Base-by-base conservation (phyloP, 441 rosid species). In the Breynia disticha region DNA sequence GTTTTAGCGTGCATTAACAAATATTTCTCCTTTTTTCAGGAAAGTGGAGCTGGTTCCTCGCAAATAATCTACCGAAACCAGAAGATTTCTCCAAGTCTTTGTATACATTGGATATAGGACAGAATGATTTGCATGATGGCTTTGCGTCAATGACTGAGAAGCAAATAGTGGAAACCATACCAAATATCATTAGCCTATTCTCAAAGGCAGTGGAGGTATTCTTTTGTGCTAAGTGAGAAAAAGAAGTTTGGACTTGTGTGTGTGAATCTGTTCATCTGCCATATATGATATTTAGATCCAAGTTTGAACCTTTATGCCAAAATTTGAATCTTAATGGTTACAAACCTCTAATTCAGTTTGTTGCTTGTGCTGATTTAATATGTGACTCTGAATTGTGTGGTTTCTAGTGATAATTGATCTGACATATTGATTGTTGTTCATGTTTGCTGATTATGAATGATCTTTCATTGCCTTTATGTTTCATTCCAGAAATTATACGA, bases 401-500 rank as follows among this genome's bases (percentile, higher is more conserved):
- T 3, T 24, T 24, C 32, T 24, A 24, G 3, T 24, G 32, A 24
- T 24, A 24, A 24, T 24, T 24, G 32, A 24, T 2, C 4, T 24
- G 3, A 24, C 3, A 24, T 24, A 24, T 2, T 24, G 3, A 7
- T 24, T 24, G 32, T 24, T 24, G 7, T 24, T 24, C 32, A 24
- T 2, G 32, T 24, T 24, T 24, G 32, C 32, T 24, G 32, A 24
- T 24, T 24, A 3, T 7, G 32, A 24, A 7, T 28, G 35, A 28
- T 28, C 8, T 28, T 28, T 28, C 35, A 9, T 28, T 28, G 8
- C n/a, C 44, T 9, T 41, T 41, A 3, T 41, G 6, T 37, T 37
- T 37, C 35, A 41, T 58, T 50, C 15, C 70, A 78, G 81, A 56
- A 61, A 54, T 63, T 76, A 21, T 67, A 69, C 60, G 60, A 62